These are phyloP conservation scores for Ogataea zsoltii DNA, from an alignment of 805 yeast species.

Conservation along the genomic window DNA sequence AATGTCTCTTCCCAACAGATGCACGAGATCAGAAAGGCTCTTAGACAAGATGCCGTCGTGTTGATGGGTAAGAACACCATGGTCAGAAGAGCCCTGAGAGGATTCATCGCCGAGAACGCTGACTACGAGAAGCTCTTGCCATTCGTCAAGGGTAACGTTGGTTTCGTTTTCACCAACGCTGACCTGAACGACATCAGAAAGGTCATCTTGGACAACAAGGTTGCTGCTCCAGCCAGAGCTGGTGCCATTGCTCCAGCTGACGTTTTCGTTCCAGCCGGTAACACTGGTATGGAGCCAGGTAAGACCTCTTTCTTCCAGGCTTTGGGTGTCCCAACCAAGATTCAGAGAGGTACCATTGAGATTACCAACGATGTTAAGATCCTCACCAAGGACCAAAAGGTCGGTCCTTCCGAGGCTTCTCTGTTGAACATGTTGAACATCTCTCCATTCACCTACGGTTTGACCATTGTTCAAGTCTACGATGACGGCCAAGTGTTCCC, in stretches of 20 bases:
- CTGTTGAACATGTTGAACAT: constrained; percentile 99
- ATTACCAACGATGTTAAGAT: constrained; percentile 96
- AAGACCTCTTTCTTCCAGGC: constrained; percentile 99
- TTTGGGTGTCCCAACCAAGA: constrained; percentile 99
- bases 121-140: constrained; percentile 95
- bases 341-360: constrained; percentile 99
- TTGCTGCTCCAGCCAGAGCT: constrained; percentile 99
- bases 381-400: constrained; percentile 80
- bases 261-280: constrained; percentile 97
- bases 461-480: constrained; percentile 94
- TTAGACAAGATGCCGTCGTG: constrained; percentile 93
- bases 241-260: constrained; percentile 99
- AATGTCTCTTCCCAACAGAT: constrained; percentile 99
- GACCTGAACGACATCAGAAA: constrained; percentile 94
- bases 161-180: constrained; percentile 98
- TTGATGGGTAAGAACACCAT: constrained; percentile 99
- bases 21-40: constrained; percentile 98
- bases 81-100: constrained; percentile 99
- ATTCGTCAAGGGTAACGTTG: constrained; percentile 95
- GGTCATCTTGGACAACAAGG: constrained; percentile 83
- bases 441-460: constrained; percentile 99
- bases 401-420: constrained; percentile 99
- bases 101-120: constrained; percentile 89
- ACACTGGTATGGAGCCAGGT: constrained; percentile 99
- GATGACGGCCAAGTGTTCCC: constrained; percentile 99